Evolutionary conservation across 2,329 filamentous ascomycete species (phyloP).

Genomic region (Aureobasidium sp.): DNA sequence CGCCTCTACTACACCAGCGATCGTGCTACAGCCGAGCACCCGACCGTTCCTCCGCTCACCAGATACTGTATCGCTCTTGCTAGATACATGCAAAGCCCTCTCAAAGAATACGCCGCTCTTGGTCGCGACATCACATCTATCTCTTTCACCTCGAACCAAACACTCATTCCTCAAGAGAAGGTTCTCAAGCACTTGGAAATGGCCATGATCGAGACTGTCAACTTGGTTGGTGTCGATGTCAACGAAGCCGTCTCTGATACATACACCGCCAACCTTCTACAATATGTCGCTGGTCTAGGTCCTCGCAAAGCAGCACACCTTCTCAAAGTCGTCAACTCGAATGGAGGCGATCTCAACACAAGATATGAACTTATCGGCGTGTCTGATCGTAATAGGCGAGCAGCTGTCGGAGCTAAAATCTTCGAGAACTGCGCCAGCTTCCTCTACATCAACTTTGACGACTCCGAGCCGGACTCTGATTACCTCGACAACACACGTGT

Average conservation of each 20-base stretch:
- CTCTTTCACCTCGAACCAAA: conserved; percentile 90
- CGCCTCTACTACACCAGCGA: conserved; percentile 93
- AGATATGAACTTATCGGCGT: conserved; percentile 92
- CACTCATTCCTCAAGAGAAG: conserved; percentile 88
- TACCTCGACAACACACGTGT: conserved; percentile 98
- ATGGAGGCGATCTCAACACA: conserved; percentile 86
- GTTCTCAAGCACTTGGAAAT: conserved; percentile 88
- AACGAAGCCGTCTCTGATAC: conserved; percentile 88
- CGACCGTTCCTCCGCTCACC: conserved; percentile 79
- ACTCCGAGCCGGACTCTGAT: conserved; percentile 83
- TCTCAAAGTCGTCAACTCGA: conserved; percentile 90
- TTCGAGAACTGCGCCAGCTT: conserved; percentile 99
- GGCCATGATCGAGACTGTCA: conserved; percentile 99
- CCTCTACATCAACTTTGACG: conserved; percentile 88
- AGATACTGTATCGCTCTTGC: conserved; percentile 93
- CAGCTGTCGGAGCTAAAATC: conserved; percentile 83
- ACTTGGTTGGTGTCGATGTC: conserved; percentile 94
- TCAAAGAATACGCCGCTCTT: conserved; percentile 96
- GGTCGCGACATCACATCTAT: conserved; percentile 90
- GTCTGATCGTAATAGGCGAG: conserved; percentile 63
- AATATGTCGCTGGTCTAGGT: conserved; percentile 91
- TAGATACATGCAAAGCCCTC: conserved; percentile 92
- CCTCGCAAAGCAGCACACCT: conserved; percentile 90
- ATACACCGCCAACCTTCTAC: conserved; percentile 87
- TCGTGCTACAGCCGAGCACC: conserved; percentile 82